These are phyloP conservation scores for Malania oleifera DNA, from an alignment of 164 flowering plant species.

Conservation along the genomic window DNA sequence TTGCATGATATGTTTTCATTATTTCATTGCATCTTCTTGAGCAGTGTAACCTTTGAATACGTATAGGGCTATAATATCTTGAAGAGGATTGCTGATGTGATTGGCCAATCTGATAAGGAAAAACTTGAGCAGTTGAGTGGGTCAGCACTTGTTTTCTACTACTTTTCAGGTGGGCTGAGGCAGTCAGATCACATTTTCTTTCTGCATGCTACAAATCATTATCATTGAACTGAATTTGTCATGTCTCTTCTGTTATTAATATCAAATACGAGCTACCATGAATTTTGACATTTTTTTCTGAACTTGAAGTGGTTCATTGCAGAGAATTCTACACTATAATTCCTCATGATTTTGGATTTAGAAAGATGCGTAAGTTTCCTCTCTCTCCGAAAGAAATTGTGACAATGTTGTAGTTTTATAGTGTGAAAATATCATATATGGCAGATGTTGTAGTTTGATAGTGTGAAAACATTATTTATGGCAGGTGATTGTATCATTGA, in stretches of 20 bases:
- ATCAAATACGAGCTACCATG: neutral
- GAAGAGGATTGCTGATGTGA: slow-evolving; percentile 75
- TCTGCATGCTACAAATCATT: too few relatives aligned
- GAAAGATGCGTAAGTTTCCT: slow-evolving; percentile 81
- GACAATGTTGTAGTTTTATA: too few relatives aligned
- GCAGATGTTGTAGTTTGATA: too few relatives aligned
- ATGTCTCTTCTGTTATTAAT: neutral
- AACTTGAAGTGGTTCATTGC: slow-evolving; percentile 25
- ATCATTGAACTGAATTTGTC: too few relatives aligned
- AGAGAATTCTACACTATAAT: slow-evolving; percentile 91
- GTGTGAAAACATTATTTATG: slow-evolving; percentile 14
- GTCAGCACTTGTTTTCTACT: too few relatives aligned
- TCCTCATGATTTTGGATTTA: slow-evolving; percentile 94
- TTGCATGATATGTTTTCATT: too few relatives aligned
- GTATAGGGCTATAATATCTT: slow-evolving; percentile 79
- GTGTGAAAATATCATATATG: too few relatives aligned
- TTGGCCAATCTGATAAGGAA: slow-evolving; percentile 46
- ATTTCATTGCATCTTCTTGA: too few relatives aligned
- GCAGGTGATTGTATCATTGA: slow-evolving; percentile 90
- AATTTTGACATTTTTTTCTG: neutral
- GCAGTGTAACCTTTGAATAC: neutral
- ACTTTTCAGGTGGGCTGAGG: too few relatives aligned
- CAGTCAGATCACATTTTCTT: too few relatives aligned
- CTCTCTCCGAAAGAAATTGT: too few relatives aligned
- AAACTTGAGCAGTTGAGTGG: slow-evolving; percentile 79